A percentile compares a stretch with the other conserved stretches of the same genome.
phyloP scores from a whole-genome alignment of 1,139 yeast species.

The Yamadazyma epiphylla region DNA sequence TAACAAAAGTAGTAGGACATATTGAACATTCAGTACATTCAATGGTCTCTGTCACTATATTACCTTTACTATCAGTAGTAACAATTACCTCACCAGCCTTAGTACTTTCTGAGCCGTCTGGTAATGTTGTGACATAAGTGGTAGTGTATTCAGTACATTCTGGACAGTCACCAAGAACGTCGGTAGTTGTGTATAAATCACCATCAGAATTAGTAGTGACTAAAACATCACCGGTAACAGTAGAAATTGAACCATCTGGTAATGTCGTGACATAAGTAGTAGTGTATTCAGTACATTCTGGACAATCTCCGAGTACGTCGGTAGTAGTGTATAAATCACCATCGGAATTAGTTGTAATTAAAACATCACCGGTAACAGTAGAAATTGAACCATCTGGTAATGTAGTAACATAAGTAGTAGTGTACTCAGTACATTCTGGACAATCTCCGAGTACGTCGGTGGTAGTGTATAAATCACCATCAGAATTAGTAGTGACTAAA shows the following conservation, averaged over 20 bases:
- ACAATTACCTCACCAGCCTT: constrained; percentile 7
- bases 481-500: constrained; percentile 4
- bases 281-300: constrained; percentile 8
- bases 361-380: constrained; percentile 10
- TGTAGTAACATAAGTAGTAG: constrained; percentile 11
- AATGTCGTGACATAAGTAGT: constrained; percentile 4
- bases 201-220: constrained; percentile 7
- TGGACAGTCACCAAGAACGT: constrained; percentile 7
- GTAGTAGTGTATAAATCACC: constrained; percentile 6
- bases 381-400: constrained; percentile 9
- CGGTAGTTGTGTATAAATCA: constrained; percentile 6
- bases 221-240: constrained; percentile 6
- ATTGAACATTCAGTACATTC: constrained; percentile 8
- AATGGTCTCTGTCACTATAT: constrained; percentile 5
- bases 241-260: constrained; percentile 1
- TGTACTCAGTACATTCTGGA: constrained; percentile 6
- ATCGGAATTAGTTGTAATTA: constrained; percentile 4
- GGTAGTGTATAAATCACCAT: constrained; percentile 6
- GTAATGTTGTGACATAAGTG: constrained; percentile 7
- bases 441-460: constrained; percentile 3
- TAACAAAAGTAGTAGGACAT: constrained; percentile 4
- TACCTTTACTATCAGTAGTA: constrained; percentile 7
- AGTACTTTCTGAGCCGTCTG: constrained; percentile 4
- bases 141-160: constrained; percentile 11
- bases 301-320: constrained; percentile 5